Base-by-base conservation (phyloP, 495 filamentous ascomycete genomes). In the Aspergillus steynii region DNA sequence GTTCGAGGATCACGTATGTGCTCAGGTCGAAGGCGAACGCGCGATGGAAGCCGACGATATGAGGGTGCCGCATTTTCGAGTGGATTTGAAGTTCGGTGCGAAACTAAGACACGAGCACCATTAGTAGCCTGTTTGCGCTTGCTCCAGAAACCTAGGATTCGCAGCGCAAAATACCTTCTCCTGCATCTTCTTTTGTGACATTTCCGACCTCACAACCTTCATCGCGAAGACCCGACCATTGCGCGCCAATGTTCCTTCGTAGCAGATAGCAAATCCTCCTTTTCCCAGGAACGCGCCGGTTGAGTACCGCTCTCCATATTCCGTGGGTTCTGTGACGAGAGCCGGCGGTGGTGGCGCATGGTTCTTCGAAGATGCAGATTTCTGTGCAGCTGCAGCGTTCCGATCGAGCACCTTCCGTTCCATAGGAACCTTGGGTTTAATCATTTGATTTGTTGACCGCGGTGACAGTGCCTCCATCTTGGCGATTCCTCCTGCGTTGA, bases 41-140 rank as follows among this genome's bases (percentile, higher is more conserved):
- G 62, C 96, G 88, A 66, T 96, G 85, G 68, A 98, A 98, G 61
- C 92, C 88, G 55, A 98, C 95, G 59, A 99, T 94, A 68, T 96
- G 93, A 10, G 88, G 87, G 65, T 99, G 94, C 42, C 86, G 85
- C 88, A 99, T 93, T 71, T 97, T 98, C 20, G 93, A 96, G 72
- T 99, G 96, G 50, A 99, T 96, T 72, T 97, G 93, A 1, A 99
- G 83, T 70, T 99, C 96, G 4, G 93, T 96, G 75, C 95, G 91
- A 75, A 99, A 99, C 93, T 97, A 58, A 27, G 58, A 53, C 50
- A 46, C 14, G 28, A 9, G 15, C 0, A 8, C 25, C 8, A 29
- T 60, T 61, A 62, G 60, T 57, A 42, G 5, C 15, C 0, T 29
- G 48, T n/a, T 50, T 70, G 86, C 64, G 75, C 50, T 61, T 58